A percentile compares a stretch with the other conserved stretches of the same genome.
phyloP scores from a whole-genome alignment of 108 stramenopile species.

The Stephanodiscus triporus region DNA sequence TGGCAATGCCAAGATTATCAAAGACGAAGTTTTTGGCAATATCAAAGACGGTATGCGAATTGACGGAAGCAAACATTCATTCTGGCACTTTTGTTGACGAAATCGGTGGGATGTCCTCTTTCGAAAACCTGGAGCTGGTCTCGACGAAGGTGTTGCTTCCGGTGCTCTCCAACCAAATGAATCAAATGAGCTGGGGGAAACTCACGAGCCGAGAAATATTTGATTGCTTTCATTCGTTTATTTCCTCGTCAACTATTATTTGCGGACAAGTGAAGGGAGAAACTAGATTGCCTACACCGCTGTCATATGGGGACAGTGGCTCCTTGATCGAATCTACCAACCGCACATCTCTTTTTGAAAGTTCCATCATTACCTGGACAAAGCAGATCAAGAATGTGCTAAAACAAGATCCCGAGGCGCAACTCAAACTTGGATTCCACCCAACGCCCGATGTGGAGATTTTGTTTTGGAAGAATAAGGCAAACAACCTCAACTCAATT shows the following conservation, averaged over 20 bases:
- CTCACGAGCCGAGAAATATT: conserved; percentile 83
- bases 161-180: conserved; percentile 73
- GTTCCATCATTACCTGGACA: conserved; percentile 91
- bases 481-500: conserved; percentile 84
- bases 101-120: conserved; percentile 65
- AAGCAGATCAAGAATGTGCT: conserved; percentile 91
- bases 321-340: conserved; percentile 60
- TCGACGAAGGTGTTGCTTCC: conserved; percentile 80
- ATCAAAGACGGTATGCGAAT: conserved; percentile 54
- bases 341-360: conserved; percentile 83
- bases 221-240: conserved; percentile 80
- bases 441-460: conserved; percentile 91
- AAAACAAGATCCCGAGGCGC: conserved; percentile 89
- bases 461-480: conserved; percentile 89
- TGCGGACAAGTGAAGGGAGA: conserved; percentile 91
- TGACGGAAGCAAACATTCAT: conserved; percentile 54
- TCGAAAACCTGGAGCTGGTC: conserved; percentile 86
- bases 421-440: conserved; percentile 80
- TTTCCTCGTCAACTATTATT: conserved; percentile 79
- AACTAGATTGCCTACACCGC: conserved; percentile 88
- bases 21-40: conserved; percentile 66
- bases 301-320: conserved; percentile 49
- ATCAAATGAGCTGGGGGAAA: conserved; percentile 87
- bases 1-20: conserved; percentile 51
- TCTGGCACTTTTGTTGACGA: conserved; percentile 56